Evolutionary conservation across 2,329 filamentous ascomycete species (phyloP), one percentile per base, ranked within the genome.

Genomic region (Allantophomopsis cytisporea): DNA sequence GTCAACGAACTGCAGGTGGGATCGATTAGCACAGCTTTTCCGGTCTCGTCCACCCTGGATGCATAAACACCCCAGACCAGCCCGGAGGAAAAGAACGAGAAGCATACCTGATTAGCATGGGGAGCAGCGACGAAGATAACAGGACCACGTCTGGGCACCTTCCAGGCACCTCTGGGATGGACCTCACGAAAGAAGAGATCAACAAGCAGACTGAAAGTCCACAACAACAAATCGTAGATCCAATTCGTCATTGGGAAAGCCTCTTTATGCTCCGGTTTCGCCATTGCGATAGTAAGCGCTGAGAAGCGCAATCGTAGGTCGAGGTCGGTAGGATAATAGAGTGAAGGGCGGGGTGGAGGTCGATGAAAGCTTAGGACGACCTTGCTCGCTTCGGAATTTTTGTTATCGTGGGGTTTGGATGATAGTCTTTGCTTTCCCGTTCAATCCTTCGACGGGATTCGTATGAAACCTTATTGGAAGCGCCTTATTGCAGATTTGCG

Each of bases 181-280:
- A 98, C 86, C 62, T 98, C 91, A 50, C 91, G 81, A 68, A 98
- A 98, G 74, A 98, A 98, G 49, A 95, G 77, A 61, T 98, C 91
- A 48, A 93, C 79, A 39, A 96, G 69, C 47, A 96, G 74, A 33
- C 80, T 83, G 56, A 87, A 81, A 37, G 70, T 69, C 71, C 83
- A 86, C 23, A 88, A 68, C 54, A 87, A 82, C 43, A 78, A 68
- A 62, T 88, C 83, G 58, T 88, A 88, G 47, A 80, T 78, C 68
- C 73, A 82, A 49, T 74, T 70, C 52, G 75, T 77, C 77, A 83
- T 82, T 39, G 76, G 75, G 49, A 76, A 76, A 35, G 76, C 63
- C 56, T 80, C 73, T 55, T 73, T 74, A 43, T 54, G 49, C 23
- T 23, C 5, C 21, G 36, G 35, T 7, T 16, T 34, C 32, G 23